Evolutionary conservation across 176 grass and related monocot species (phyloP), one percentile per base, ranked within the genome.

Genomic region (Triticum dicoccoides): DNA sequence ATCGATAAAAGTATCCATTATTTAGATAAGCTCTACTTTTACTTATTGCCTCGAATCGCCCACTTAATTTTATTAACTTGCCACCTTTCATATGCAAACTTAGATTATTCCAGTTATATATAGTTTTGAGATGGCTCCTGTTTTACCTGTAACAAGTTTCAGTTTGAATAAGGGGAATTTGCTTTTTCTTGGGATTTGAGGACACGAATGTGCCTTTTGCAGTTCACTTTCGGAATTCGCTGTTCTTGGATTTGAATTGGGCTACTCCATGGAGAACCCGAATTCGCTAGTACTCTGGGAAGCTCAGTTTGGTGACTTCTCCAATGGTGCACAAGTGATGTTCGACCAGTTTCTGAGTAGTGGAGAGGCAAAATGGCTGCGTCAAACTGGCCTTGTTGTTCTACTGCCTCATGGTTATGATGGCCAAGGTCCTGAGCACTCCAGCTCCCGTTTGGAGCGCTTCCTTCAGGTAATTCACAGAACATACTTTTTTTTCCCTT

Each of bases 171-270:
- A 71, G 12, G 34, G 2, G 4, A 24, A 25, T 27, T 79, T 63
- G 1, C 21, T 62, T 14, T 14, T 14, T 79, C 6, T 21, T 80
- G 8, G 24, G 24, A 45, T 79, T 79, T 42, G 17, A 81, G 9
- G 3, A 51, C 11, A 33, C 5, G 0, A 81, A 51, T 51, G 21
- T 77, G 17, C 1, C 17, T 11, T 86, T 70, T 89, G 63, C 96
- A 98, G 96, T 94, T 98, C 96, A 62, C 91, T 98, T 78, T 98
- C 96, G 82, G 96, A 98, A 72, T 98, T 98, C 91, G 96, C 96
- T 86, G 96, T 98, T 76, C 86, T 98, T 87, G 96, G 96, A 39
- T 98, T 94, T 90, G 96, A 98, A 84, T 80, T 95, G 93, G 96
- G 96, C 72, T 98, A 98, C 82, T 95, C 91, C 20, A 98, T 98